Evolutionary conservation across 1,284 basidiomycete genomes (phyloP), one percentile per base, ranked within the genome.

Genomic region (Acaromyces ingoldii): DNA sequence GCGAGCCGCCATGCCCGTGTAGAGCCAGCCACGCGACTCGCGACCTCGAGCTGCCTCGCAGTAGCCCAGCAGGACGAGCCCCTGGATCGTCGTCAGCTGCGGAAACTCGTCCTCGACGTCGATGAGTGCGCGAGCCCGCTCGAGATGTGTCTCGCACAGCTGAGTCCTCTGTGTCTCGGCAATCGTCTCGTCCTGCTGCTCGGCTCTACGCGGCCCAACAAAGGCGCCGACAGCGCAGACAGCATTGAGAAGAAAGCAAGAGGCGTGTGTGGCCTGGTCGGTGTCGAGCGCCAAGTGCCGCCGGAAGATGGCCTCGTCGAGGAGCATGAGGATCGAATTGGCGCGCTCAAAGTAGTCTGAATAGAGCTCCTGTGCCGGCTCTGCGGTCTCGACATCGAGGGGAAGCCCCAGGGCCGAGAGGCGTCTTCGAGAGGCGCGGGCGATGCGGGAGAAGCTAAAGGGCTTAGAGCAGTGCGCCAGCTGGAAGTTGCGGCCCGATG

Each of bases 1-100:
- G 21, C 42, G 42, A 45, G 42, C 15, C 30, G 42, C 42, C 42
- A 45, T 45, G 19, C 42, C 42, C 4, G 34, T 28, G 25, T 22
- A 45, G 19, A 45, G 42, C 42, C 42, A 45, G 4, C 42, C 42
- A 4, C 42, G 17, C 34, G 42, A 45, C 26, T 45, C 42, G 17
- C 42, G 26, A 34, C 42, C 42, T n/a, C 17, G 25, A 13, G 42
- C 17, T 13, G 42, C 17, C 22, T 45, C 42, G 6, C 21, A 26
- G 11, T 26, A 30, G 4, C 21, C 42, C 19, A 25, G 30, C 42
- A 45, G 24, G 5, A 45, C 22, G 4, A 45, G 22, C 2, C 29
- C 42, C 24, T 45, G 42, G 24, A 45, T 22, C 17, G 42, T 45
- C 4, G 21, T 45, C 6, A 40, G 7, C 17, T 40, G 38, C 21